Evolutionary conservation across 1,139 yeast species (phyloP).

Genomic region (Entelexis paramagnoliae): DNA sequence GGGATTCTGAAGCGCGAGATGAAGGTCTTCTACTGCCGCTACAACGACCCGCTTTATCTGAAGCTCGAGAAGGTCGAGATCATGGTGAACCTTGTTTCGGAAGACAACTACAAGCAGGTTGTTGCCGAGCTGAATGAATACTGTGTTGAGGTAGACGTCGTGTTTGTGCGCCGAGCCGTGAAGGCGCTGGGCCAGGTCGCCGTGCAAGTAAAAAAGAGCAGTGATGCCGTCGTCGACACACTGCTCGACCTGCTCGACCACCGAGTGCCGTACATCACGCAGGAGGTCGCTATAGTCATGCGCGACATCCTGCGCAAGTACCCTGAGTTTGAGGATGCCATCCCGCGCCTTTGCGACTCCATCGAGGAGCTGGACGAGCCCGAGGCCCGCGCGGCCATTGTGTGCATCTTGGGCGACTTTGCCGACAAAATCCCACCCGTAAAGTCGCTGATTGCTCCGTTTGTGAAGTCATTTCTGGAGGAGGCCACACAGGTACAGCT

Average conservation of each 20-base stretch:
- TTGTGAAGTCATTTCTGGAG: conserved; percentile 56
- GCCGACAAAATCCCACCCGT: conserved; percentile 59
- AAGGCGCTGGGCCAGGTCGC: conserved; percentile 84
- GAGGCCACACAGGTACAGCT: conserved; percentile 70
- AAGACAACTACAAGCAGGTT: conserved; percentile 55
- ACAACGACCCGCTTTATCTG: conserved; percentile 87
- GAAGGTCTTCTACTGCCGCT: conserved; percentile 84
- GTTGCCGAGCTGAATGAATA: conserved; percentile 81
- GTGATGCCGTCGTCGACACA: conserved; percentile 63
- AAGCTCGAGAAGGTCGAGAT: conserved; percentile 90
- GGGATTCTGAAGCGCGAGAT: conserved; percentile 65
- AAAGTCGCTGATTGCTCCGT: conserved; percentile 37
- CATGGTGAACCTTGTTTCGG: conserved; percentile 71
- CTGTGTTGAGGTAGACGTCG: conserved; percentile 88
- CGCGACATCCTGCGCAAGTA: conserved; percentile 70
- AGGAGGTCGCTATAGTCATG: conserved; percentile 68
- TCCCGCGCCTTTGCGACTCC: conserved; percentile 57
- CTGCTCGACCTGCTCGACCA: conserved; percentile 66
- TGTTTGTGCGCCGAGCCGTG: conserved; percentile 73
- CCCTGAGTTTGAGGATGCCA: conserved; percentile 56
- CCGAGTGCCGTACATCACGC: conserved; percentile 59
- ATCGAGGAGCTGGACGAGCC: conserved; percentile 49
- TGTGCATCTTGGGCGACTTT: conserved; percentile 86
- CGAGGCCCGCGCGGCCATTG: conserved; percentile 63
- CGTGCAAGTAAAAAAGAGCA: conserved; percentile 55